Conservation (phyloP, 768 basidiomycete species). For the Amanita rimosa region DNA sequence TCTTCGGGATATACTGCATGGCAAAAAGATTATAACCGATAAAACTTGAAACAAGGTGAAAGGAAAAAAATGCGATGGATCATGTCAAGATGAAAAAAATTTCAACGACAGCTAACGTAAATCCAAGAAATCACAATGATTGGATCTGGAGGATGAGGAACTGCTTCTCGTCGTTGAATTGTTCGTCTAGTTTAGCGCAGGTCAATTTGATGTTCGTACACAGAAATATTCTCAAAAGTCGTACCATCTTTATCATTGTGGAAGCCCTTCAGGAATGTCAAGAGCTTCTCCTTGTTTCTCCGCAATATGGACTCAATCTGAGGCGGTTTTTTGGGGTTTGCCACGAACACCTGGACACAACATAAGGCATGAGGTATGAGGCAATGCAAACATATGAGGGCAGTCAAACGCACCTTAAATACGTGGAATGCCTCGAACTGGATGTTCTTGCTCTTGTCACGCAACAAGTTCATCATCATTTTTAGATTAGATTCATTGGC, state of each 20-base stretch:
- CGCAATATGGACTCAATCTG: constrained; percentile 87
- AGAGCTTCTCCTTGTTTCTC: constrained; percentile 89
- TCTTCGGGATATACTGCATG: not conserved
- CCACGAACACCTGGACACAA: constrained; percentile 75
- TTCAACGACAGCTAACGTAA: not conserved
- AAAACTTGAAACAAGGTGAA: not conserved
- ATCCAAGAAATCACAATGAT: constrained; percentile 34
- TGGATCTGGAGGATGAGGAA: constrained; percentile 92
- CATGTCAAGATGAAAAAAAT: not conserved
- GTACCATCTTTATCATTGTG: constrained; percentile 96
- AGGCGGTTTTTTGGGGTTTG: constrained; percentile 97
- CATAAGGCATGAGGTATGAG: not conserved
- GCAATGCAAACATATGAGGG: not conserved
- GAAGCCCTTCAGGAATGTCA: constrained; percentile 84
- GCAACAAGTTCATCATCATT: constrained; percentile 99
- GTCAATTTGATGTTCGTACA: not conserved
- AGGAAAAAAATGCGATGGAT: not conserved
- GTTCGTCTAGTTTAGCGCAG: constrained; percentile 56
- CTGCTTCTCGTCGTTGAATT: constrained; percentile 96
- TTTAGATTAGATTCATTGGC: constrained; percentile 92
- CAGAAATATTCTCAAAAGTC: constrained; percentile 15
- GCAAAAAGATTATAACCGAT: not conserved
- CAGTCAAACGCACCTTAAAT: constrained; percentile 70
- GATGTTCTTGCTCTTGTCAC: constrained; percentile 99
- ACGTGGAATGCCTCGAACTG: constrained; percentile 99